Percentiles rank a stretch among this genome's conserved stretches.
Conservation (phyloP, 495 filamentous ascomycete genomes). For the Penicillium bialowiezense region DNA sequence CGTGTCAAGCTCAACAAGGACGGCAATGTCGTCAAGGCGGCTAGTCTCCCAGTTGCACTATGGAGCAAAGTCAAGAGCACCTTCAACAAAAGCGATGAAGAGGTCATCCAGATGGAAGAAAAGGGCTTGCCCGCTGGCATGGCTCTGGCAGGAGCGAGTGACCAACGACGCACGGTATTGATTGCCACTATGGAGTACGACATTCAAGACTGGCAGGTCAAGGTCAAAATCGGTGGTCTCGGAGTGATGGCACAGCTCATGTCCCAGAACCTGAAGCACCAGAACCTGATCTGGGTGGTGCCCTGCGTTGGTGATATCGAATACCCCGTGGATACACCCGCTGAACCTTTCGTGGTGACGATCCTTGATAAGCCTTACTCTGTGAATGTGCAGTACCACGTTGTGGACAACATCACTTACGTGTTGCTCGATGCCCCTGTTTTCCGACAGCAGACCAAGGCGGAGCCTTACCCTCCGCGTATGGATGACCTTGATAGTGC, state of each 20-base stretch:
- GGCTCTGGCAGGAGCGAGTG: slow-evolving; percentile 8
- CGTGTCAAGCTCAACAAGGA: slow-evolving; percentile 50
- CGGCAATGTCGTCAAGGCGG: slow-evolving; percentile 16
- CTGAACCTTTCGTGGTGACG: slow-evolving; percentile 61
- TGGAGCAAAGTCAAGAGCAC: slow-evolving; percentile 12
- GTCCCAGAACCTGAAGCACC: slow-evolving; percentile 64
- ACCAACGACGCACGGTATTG: slow-evolving; percentile 51
- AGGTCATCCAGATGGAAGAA: slow-evolving; percentile 25
- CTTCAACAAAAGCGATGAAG: slow-evolving; percentile 1
- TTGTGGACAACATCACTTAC: slow-evolving; percentile 66
- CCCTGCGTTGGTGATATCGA: slow-evolving; percentile 67
- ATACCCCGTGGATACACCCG: slow-evolving; percentile 58
- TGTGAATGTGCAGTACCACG: slow-evolving; percentile 65
- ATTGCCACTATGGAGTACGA: slow-evolving; percentile 75
- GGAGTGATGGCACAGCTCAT: slow-evolving; percentile 71
- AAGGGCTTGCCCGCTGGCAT: slow-evolving; percentile 12
- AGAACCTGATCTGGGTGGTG: slow-evolving; percentile 71
- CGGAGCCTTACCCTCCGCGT: slow-evolving; percentile 65
- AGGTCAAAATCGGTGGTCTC: slow-evolving; percentile 71
- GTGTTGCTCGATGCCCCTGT: slow-evolving; percentile 68
- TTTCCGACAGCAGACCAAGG: slow-evolving; percentile 67
- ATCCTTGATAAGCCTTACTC: slow-evolving; percentile 62
- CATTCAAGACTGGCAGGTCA: slow-evolving; percentile 69
- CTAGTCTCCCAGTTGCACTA: slow-evolving; percentile 3
- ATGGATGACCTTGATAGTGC: slow-evolving; percentile 74